Base-by-base conservation (phyloP, 1,284 basidiomycete genomes). In the Kwoniella shivajii region DNA sequence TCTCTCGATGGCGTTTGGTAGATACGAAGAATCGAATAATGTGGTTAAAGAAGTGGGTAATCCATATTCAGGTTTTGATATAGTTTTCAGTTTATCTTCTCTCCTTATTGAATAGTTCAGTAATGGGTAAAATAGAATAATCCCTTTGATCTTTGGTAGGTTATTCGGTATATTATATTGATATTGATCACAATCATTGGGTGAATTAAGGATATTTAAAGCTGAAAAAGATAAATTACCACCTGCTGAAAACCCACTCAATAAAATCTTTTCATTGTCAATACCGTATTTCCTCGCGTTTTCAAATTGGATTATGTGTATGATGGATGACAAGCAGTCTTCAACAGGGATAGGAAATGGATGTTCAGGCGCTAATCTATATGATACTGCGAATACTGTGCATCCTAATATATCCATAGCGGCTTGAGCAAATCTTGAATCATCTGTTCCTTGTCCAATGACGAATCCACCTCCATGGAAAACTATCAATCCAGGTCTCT, bases 321-420 rank as follows among this genome's bases (percentile, higher is more conserved):
- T 18, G 24, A 80, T 59, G 2, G 74, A 68, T 6, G 74, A 72
- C 34, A 74, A 75, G 18, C 73, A 66, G 51, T 82, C 81, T 14
- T 79, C 68, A 4, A 78, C 63, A 0, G 73, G 70, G 0, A 69
- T 73, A 0, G 81, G 81, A 65, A 75, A 81, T 0, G 76, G 74
- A 53, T 77, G 56, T 46, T 79, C 77, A 0, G 81, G 81, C 1
- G 79, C 78, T 11, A 78, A 71, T 16, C 80, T 67, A 52, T 78
- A 77, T 44, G 74, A 72, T 20, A 72, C 68, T 10, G 68, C 68
- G 33, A 77, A 67, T 22, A 76, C 69, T 2, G 73, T 60, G n/a
- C 53, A 56, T n/a, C 53, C 60, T 26, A 69, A 43, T 30, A 61
- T 37, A 14, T 64, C 45, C 20, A 47, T 51, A 10, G 55, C 37